Evolutionary conservation across 306 rosid genomes (phyloP), one percentile per base, ranked within the genome.

Genomic region (Ormosia semicastrata): DNA sequence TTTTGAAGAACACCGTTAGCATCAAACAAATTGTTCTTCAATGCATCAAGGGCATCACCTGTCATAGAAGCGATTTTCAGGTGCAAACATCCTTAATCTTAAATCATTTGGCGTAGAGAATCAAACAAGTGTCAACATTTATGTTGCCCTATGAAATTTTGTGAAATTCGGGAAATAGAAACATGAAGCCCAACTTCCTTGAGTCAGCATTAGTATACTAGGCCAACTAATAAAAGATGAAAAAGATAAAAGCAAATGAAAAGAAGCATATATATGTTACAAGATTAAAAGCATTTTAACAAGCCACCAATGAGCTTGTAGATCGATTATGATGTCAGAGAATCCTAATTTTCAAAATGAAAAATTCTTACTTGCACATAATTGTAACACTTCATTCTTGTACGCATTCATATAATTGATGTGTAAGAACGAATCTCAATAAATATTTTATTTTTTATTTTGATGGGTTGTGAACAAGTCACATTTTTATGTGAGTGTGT

Each of bases 1-100:
- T 82, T 91, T 59, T 77, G 87, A 52, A 93, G 84, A 68, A 82
- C 88, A 80, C 43, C 66, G 49, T 64, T 86, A 64, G 97, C 91
- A 86, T 93, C 98, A 8, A 0, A 53, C 78, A 93, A 29, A 77
- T 6, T 80, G 66, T 71, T 60, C 86, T 78, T 93, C 49, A 91
- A 82, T 11, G 89, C 86, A 76, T 33, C 74, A 82, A 93, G 75
- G 24, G 94, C 98, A 65, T 93, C 98, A 33, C 88, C 96, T 91
- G 86, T 68, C 56, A 24, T 41, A 18, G 34, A 69, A 8, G 15
- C 43, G 78, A 34, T 15, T 29, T 80, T 65, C 70, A 34, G 57
- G 53, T 56, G 54, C 29, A 56, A 17, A 66, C 60, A 43, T 56
- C 32, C 64, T 32, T 5, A 33, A 65, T 10, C 64, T 41, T 37